phyloP scores from a whole-genome alignment of 2,329 filamentous ascomycete genomes.

The Ambrosiella xylebori region DNA sequence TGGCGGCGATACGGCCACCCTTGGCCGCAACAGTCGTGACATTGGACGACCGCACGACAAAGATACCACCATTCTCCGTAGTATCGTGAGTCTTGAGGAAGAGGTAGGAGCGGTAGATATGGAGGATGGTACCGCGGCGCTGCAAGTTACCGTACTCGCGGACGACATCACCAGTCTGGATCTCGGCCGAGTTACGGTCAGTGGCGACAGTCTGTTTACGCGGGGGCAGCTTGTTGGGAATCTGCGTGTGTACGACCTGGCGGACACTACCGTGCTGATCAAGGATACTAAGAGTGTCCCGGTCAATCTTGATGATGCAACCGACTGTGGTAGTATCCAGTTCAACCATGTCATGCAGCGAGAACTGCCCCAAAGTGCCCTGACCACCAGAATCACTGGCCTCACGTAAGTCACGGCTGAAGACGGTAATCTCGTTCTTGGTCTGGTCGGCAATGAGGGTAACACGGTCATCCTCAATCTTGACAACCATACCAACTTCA shows the following conservation, averaged over 20 bases:
- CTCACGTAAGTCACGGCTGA: conserved; percentile 89
- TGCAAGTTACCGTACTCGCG: conserved; percentile 78
- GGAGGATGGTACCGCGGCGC: conserved; percentile 73
- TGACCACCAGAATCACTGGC: conserved; percentile 83
- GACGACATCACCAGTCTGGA: conserved; percentile 78
- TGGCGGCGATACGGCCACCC: conserved; percentile 53
- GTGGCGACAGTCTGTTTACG: conserved; percentile 77
- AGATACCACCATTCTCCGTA: conserved; percentile 76
- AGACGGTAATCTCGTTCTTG: conserved; percentile 88
- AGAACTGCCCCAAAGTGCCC: conserved; percentile 70
- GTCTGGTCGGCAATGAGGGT: conserved; percentile 86
- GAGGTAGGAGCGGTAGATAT: conserved; percentile 83
- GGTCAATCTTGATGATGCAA: conserved; percentile 86
- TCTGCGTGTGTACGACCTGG: conserved; percentile 75
- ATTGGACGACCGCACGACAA: conserved; percentile 70
- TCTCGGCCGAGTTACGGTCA: conserved; percentile 84
- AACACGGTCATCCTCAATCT: conserved; percentile 79
- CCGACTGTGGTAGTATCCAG: conserved; percentile 84
- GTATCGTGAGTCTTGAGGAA: conserved; percentile 75
- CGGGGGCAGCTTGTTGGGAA: conserved; percentile 72
- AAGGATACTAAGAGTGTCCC: conserved; percentile 74
- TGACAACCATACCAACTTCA: conserved; percentile 92
- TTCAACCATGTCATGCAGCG: conserved; percentile 85
- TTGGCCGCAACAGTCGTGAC: conserved; percentile 89
- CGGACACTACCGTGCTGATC: conserved; percentile 78